Base-by-base conservation (phyloP, 1,284 basidiomycete species). In the Pyrrhoderma noxium region DNA sequence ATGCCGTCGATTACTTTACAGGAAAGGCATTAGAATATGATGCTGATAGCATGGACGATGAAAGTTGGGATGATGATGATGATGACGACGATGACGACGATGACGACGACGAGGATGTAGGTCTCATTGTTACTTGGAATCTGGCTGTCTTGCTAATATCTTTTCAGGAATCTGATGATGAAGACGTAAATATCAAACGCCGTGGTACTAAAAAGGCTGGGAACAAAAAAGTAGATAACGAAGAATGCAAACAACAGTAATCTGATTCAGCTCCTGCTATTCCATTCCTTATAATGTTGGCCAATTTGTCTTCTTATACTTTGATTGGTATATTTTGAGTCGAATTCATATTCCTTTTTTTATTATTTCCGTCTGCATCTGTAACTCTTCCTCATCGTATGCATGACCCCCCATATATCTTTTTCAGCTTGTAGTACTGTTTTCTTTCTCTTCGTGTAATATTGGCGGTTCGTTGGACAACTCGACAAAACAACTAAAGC, bases 11-110 rank as follows among this genome's bases (percentile, higher is more conserved):
- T 68, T 93, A 86, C 74, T 97, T 97, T 71, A 97, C 94, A 16
- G 95, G 95, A 63, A 95, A 96, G 72, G 93, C 93, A 16, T 79
- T 97, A 49, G 83, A 91, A 62, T 93, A 87, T 65, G 94, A 96
- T 60, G 77, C 83, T 58, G 65, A 85, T 56, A 86, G 83, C 3
- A 83, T 86, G 0, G 84, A 87, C 5, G 82, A 80, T 0, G 79
- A 82, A 14, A 81, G 82, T 16, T 79, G 79, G 14, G 78, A 80
- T 31, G 75, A 79, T 21, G 68, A 76, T 1, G 77, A 82, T 8
- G 80, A 82, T 25, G 79, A 82, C 13, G 70, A 70, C 4, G 70
- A 73, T n/a, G 69, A 66, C 11, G 66, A 67, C 31, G 69, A 68
- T 35, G 55, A 60, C 21, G 67, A 68, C 41, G 74, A 74, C 13